Evolutionary conservation across 2,329 filamentous ascomycete species (phyloP), one percentile per base, ranked within the genome.

Genomic region (Seiridium cupressi): DNA sequence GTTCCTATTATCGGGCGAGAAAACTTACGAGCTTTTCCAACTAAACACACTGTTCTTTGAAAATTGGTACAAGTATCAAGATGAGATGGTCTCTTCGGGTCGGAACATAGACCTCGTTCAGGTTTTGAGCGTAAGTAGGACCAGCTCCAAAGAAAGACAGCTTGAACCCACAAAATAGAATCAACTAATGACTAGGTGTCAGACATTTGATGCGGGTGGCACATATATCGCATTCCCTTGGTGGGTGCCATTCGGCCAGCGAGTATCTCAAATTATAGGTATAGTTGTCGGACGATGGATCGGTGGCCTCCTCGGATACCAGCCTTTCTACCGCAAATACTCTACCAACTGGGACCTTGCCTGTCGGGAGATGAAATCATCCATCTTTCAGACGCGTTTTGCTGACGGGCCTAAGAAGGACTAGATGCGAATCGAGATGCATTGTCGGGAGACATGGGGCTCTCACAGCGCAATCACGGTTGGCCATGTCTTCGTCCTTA

Each of bases 1-100:
- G 13, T 61, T 65, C 57, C n/a, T 64, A 4, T 36, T 66, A 0
- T 63, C 62, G 3, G 63, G 44, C 9, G 59, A 51, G 13, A 51
- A 62, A 9, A 61, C 62, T 3, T 3, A 18, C 0, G n/a, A 57
- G 1, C 26, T 31, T 2, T 63, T 60, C 46, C 7, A 59, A 5
- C 34, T 63, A 3, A 47, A 63, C 38, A 36, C 38, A 0, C 1
- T 66, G 1, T 65, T 66, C 44, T 64, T 67, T 9, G 60, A 68
- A 57, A 68, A 67, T 42, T 68, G 66, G 66, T 68, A 66, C 48
- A 31, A 26, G 10, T 68, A 68, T 6, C 65, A 66, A 46, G 57
- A 68, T 3, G 49, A 64, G 1, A 13, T 63, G 0, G 34, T 66
- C 1, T 11, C 31, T 4, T n/a, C 42, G 11, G 51, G 55, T 3